A percentile compares a stretch with the other conserved stretches of the same genome.
Evolutionary conservation across 192 early-diverging fungal genomes (phyloP).

Genomic region (Chytriomyces hyalinus): DNA sequence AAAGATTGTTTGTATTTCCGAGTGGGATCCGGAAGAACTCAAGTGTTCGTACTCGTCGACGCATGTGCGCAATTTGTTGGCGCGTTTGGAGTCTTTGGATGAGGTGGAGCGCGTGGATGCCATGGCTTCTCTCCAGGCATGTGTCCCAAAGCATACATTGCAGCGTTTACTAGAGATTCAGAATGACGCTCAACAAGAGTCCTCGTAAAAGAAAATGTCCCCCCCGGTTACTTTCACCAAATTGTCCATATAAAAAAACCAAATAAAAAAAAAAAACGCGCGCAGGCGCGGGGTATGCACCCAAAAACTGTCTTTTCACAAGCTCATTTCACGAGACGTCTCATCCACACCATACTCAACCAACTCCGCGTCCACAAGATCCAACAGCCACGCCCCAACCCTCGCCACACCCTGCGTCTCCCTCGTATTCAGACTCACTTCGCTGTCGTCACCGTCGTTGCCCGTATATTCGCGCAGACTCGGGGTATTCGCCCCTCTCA

Average conservation of each 20-base stretch:
- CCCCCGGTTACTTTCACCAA: no score
- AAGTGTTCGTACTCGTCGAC: no score
- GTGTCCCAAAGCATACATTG: no score
- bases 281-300: not conserved
- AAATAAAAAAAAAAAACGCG: not conserved
- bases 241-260: not conserved
- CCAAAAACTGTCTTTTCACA: not conserved
- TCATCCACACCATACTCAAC: slow-evolving; percentile 17
- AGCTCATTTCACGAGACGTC: not conserved
- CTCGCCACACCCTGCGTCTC: not conserved
- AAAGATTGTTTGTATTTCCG: no score
- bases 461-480: not conserved
- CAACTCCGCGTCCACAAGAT: slow-evolving; percentile 8
- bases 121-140: no score
- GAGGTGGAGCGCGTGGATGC: no score
- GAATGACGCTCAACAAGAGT: no score
- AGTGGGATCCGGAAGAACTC: no score
- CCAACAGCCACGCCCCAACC: not conserved
- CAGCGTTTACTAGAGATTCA: no score
- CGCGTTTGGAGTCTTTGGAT: no score
- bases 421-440: not conserved
- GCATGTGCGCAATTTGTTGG: no score
- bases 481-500: not conserved
- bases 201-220: no score
- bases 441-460: not conserved